Percentiles rank a stretch among this genome's conserved stretches.
Evolutionary conservation across 345 rosid genomes (phyloP).

Genomic region (Melastoma malabathricum): DNA sequence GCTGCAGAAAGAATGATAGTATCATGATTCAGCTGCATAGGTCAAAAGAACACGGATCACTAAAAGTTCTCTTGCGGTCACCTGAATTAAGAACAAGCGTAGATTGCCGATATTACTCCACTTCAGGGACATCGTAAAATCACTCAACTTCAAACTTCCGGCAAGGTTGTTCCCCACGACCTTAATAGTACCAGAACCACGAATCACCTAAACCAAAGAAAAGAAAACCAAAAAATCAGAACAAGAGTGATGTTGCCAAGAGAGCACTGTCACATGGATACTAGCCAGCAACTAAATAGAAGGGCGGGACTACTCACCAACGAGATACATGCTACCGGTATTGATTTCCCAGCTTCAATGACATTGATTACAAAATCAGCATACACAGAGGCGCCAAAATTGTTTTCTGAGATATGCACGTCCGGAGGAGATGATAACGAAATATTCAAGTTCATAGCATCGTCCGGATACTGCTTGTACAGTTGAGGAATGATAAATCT

Average conservation of each 20-base stretch:
- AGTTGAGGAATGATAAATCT: slow-evolving; percentile 80
- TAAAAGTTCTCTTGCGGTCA: slow-evolving; percentile 8
- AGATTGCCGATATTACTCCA: slow-evolving; percentile 92
- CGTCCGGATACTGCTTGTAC: slow-evolving; percentile 84
- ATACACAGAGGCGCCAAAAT: slow-evolving; percentile 62
- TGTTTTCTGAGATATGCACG: slow-evolving; percentile 44
- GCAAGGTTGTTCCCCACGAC: slow-evolving; percentile 65
- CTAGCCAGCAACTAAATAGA: no score
- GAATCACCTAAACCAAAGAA: slow-evolving; percentile 35
- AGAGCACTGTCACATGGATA: no score
- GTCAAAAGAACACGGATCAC: not conserved
- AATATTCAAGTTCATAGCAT: slow-evolving; percentile 69
- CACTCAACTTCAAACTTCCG: slow-evolving; percentile 58
- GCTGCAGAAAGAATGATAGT: slow-evolving; percentile 35
- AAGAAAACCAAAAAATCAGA: not conserved
- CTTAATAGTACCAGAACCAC: slow-evolving; percentile 55
- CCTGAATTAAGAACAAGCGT: slow-evolving; percentile 66
- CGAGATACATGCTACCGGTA: slow-evolving; percentile 92
- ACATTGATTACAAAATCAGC: slow-evolving; percentile 66
- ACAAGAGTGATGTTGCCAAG: not conserved
- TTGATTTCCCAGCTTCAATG: slow-evolving; percentile 41
- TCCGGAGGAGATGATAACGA: slow-evolving; percentile 73
- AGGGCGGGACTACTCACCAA: slow-evolving; percentile 33
- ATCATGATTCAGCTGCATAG: not conserved
- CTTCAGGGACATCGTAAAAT: slow-evolving; percentile 62